Percentiles rank a stretch among this genome's conserved stretches.
These are phyloP conservation scores for California macrophylla DNA, from an alignment of 441 rosid genomes.

Conservation along the genomic window DNA sequence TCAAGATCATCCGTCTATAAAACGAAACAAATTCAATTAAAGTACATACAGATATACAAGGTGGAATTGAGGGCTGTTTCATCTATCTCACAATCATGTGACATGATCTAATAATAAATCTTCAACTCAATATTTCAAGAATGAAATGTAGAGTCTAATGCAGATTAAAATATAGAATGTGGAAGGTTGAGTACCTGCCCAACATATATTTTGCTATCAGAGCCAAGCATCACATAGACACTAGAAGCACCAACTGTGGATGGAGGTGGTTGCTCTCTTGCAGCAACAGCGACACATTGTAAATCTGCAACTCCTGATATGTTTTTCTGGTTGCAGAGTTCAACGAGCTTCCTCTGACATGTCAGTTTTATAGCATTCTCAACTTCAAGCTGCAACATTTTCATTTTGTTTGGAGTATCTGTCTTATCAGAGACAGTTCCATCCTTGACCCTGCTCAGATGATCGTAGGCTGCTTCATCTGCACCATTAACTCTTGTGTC, in stretches of 20 bases:
- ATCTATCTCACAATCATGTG: not conserved
- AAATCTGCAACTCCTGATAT: slow-evolving; percentile 26
- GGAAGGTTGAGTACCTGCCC: slow-evolving; percentile 56
- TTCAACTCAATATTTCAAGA: not conserved
- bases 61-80: not conserved
- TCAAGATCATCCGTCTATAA: slow-evolving; percentile 88
- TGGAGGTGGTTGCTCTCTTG: slow-evolving; percentile 88
- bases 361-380: slow-evolving; percentile 37
- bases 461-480: slow-evolving; percentile 19
- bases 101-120: not conserved
- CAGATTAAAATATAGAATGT: not conserved
- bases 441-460: slow-evolving; percentile 19
- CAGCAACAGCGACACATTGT: slow-evolving; percentile 47
- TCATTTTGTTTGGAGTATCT: slow-evolving; percentile 26
- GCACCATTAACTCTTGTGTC: slow-evolving; percentile 22
- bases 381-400: slow-evolving; percentile 34
- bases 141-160: not conserved
- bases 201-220: slow-evolving; percentile 66
- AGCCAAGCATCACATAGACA: slow-evolving; percentile 77
- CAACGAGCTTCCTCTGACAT: slow-evolving; percentile 48
- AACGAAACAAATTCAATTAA: not conserved
- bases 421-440: slow-evolving; percentile 22
- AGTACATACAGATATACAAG: not conserved
- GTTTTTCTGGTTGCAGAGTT: slow-evolving; percentile 34
- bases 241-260: slow-evolving; percentile 75